These are phyloP conservation scores for Leccinum obscurum DNA, from an alignment of 768 basidiomycete species.

Conservation along the genomic window DNA sequence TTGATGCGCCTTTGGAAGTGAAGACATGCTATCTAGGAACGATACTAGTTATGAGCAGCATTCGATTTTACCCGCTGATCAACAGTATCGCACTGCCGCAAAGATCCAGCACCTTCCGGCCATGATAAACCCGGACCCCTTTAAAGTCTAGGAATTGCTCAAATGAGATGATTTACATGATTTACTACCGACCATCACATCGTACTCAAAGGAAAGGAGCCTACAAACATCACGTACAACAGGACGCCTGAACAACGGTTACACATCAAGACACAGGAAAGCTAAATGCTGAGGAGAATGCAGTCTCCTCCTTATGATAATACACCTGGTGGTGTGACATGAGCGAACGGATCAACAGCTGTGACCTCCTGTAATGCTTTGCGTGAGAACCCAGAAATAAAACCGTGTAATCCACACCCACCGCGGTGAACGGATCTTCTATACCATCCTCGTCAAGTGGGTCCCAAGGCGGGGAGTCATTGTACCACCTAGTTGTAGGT, in stretches of 20 bases:
- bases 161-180: background rate
- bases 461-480: slow-evolving; percentile 25
- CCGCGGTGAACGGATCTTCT: slow-evolving; percentile 21
- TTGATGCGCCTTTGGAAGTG: too few relatives aligned
- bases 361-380: slow-evolving; percentile 4
- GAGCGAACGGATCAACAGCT: slow-evolving; percentile 16
- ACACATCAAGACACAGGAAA: background rate
- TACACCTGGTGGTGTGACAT: background rate
- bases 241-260: background rate
- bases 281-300: background rate
- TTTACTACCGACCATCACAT: background rate
- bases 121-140: too few relatives aligned
- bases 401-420: slow-evolving; percentile 4
- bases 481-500: slow-evolving; percentile 18
- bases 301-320: background rate
- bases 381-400: background rate
- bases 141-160: background rate
- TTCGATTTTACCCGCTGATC: too few relatives aligned
- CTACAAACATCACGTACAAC: background rate
- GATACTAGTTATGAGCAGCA: too few relatives aligned
- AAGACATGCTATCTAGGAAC: too few relatives aligned
- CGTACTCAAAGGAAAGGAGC: background rate
- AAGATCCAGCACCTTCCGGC: too few relatives aligned
- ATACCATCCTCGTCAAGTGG: slow-evolving; percentile 31
- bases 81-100: too few relatives aligned